Conservation (phyloP, 176 grass and related monocot genomes). For the Sorghum bicolor region Sorghum_bicolor_NCBIv3 NC_012879.2:7646501-7647000, state of each 20-base stretch:
- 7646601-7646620: too few species aligned
- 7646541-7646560: too few species aligned
- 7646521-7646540: too few species aligned
- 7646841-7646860: background rate
- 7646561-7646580: too few species aligned
- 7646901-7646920: background rate
- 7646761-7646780: background rate
- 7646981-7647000: conserved; percentile 57
- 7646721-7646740: too few species aligned
- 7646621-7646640: too few species aligned
- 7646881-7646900: background rate
- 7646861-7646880: background rate
- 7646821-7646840: background rate
- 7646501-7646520: too few species aligned
- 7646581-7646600: too few species aligned
- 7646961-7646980: conserved; percentile 33
- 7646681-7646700: background rate
- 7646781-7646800: background rate
- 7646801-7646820: background rate
- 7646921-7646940: background rate
- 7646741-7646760: too few species aligned
- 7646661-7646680: background rate
- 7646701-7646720: background rate
- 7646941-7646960: conserved; percentile 24
- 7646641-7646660: too few species aligned